Evolutionary conservation across 768 basidiomycete species (phyloP).

Genomic region (Trametes punicea): DNA sequence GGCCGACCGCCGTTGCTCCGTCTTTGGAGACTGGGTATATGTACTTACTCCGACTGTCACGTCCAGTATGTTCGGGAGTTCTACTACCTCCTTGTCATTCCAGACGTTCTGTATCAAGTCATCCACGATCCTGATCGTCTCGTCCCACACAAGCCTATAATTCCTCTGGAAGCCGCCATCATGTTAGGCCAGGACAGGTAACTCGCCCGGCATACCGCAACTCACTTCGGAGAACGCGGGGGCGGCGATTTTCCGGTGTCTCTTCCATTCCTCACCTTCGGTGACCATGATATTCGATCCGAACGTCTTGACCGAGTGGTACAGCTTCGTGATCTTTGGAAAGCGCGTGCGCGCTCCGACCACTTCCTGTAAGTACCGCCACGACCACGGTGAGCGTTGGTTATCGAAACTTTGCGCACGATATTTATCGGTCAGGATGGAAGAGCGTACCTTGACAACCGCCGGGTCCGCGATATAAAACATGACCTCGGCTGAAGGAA

Average conservation of each 20-base stretch:
- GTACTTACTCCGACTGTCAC: conserved; percentile 51
- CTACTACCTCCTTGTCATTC: conserved; percentile 38
- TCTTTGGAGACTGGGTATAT: too few relatives aligned
- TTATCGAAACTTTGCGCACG: too few relatives aligned
- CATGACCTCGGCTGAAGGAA: conserved; percentile 1
- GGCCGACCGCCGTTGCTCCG: too few relatives aligned
- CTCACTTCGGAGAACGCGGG: conserved; percentile 64
- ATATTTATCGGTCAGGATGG: not conserved
- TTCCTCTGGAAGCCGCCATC: too few relatives aligned
- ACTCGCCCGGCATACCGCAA: not conserved
- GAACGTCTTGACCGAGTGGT: conserved; percentile 45
- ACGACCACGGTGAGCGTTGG: too few relatives aligned
- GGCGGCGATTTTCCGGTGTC: conserved; percentile 56
- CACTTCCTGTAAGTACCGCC: conserved; percentile 52
- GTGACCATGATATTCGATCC: conserved; percentile 61
- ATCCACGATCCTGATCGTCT: conserved; percentile 30
- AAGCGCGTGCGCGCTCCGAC: conserved; percentile 47
- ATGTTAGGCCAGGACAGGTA: too few relatives aligned
- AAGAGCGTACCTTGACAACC: conserved; percentile 12
- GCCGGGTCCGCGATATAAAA: conserved; percentile 17
- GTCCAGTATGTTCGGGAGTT: conserved; percentile 46
- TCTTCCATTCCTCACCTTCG: conserved; percentile 65
- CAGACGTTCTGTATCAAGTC: conserved; percentile 44
- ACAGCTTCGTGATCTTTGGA: conserved; percentile 51
- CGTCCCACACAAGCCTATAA: conserved; percentile 39